Base-by-base conservation (phyloP, 2,329 filamentous ascomycete species). In the Aspergillus awamori region DNA sequence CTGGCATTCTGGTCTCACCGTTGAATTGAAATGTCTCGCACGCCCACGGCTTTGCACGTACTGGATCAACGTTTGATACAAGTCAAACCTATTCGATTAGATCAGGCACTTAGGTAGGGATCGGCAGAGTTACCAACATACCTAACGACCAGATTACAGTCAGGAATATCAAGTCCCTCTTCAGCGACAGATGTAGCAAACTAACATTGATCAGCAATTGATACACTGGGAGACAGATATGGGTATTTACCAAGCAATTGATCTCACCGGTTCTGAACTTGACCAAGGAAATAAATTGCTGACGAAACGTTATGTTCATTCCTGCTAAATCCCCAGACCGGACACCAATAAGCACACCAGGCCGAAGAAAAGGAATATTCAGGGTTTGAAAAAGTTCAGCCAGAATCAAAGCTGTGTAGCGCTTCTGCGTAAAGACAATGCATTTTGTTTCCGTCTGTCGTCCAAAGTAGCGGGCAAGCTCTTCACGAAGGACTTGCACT, bases 41-140 rank as follows among this genome's bases (percentile, higher is more conserved):
- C 95, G 86, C 0, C 95, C 95, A 64, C 92, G 86, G 13, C 93
- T 97, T 74, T 99, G 95, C 20, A 98, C 88, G 72, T 97, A 98
- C 71, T 96, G 91, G 56, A 98, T 98, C 75, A 97, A 87, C 0
- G 94, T 97, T 10, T 84, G 83, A 76, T 93, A 97, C 2, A 96
- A 84, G 72, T 98, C 92, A 70, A 97, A 99, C 2, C 93, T 79
- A 49, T 10, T 43, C 3, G 17, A 26, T 72, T 30, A 71, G 64
- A n/a, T 48, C 11, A 26, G 43, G 2, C 17, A 20, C 8, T 8
- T 2, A 2, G n/a, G 11, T 8, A 20, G 15, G 15, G 15, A 28
- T 17, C 15, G 22, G 2, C 2, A 38, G 1, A 4, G 24, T 11
- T 51, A 11, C 4, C 8, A 43, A 47, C 59, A 53, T 69, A 77